Conservation (phyloP, 257 asterid genomes). For the Solanum corneliomulleri region DNA sequence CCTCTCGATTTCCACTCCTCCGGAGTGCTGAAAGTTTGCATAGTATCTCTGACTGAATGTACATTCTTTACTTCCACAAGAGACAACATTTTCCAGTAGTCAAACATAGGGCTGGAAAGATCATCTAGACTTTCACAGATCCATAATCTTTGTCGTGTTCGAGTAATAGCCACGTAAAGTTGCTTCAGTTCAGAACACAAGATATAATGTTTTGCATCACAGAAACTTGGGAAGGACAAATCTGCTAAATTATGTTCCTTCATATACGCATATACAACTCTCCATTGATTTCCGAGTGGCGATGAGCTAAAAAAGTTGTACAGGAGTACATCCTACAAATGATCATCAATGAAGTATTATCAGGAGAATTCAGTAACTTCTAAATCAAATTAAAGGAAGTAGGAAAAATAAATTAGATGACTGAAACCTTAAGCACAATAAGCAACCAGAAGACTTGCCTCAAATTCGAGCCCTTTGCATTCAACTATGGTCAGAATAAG, state of each 20-base stretch:
- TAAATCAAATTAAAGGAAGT: background rate
- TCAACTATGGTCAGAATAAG: slow-evolving; percentile 50
- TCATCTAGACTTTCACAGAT: slow-evolving; percentile 44
- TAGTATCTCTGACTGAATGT: slow-evolving; percentile 35
- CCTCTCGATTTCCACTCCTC: slow-evolving; percentile 66
- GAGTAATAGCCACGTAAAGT: slow-evolving; percentile 53
- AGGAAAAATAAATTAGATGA: background rate
- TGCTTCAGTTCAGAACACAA: slow-evolving; percentile 60
- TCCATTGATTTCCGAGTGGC: slow-evolving; percentile 53
- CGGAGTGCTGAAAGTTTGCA: slow-evolving; percentile 54
- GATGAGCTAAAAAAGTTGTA: slow-evolving; percentile 60
- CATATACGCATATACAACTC: slow-evolving; percentile 46
- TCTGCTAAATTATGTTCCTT: slow-evolving; percentile 27
- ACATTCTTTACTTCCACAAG: slow-evolving; percentile 36
- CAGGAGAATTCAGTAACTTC: background rate
- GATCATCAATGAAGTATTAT: background rate
- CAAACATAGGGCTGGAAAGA: slow-evolving; percentile 40
- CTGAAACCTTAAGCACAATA: background rate
- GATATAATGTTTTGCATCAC: slow-evolving; percentile 32
- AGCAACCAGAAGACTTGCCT: slow-evolving; percentile 18
- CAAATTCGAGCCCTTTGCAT: slow-evolving; percentile 67
- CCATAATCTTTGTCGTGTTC: slow-evolving; percentile 68
- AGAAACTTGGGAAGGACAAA: slow-evolving; percentile 36
- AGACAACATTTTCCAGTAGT: slow-evolving; percentile 41
- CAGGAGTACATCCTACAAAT: slow-evolving; percentile 50